A percentile compares a stretch with the other conserved stretches of the same genome.
Conservation (phyloP, 176 grass and related monocot species). For the Tillandsia leiboldiana region DNA sequence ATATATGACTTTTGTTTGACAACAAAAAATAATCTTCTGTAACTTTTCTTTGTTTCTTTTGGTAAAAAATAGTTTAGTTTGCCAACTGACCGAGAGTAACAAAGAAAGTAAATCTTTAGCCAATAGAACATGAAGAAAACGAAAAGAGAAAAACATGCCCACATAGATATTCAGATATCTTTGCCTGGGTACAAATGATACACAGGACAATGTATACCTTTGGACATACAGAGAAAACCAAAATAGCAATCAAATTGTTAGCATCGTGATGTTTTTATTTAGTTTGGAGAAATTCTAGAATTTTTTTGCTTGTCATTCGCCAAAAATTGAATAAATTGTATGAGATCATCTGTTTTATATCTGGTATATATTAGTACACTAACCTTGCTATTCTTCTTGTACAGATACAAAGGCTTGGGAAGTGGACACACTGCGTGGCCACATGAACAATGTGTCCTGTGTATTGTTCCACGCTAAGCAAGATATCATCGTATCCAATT, state of each 20-base stretch:
- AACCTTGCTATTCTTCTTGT: slow-evolving; percentile 6
- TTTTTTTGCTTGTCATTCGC: background rate
- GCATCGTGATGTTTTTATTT: no score
- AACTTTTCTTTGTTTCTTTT: no score
- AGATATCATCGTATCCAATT: slow-evolving; percentile 93
- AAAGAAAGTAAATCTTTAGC: no score
- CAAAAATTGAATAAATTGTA: background rate
- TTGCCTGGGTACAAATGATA: no score
- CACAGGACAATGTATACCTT: background rate
- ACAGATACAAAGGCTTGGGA: slow-evolving; percentile 97
- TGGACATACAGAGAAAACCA: background rate
- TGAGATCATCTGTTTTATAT: background rate
- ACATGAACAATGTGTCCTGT: slow-evolving; percentile 95
- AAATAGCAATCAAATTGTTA: no score
- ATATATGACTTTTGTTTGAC: no score
- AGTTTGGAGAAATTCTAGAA: background rate
- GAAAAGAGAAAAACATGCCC: no score
- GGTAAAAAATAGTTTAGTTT: no score
- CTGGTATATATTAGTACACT: background rate
- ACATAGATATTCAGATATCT: no score
- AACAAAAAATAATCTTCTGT: no score
- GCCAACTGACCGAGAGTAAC: no score
- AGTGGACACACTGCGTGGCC: slow-evolving; percentile 83
- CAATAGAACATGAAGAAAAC: no score
- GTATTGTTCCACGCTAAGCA: slow-evolving; percentile 93